Evolutionary conservation across 805 yeast genomes (phyloP).

Genomic region (Wickerhamiella azymoides): DNA sequence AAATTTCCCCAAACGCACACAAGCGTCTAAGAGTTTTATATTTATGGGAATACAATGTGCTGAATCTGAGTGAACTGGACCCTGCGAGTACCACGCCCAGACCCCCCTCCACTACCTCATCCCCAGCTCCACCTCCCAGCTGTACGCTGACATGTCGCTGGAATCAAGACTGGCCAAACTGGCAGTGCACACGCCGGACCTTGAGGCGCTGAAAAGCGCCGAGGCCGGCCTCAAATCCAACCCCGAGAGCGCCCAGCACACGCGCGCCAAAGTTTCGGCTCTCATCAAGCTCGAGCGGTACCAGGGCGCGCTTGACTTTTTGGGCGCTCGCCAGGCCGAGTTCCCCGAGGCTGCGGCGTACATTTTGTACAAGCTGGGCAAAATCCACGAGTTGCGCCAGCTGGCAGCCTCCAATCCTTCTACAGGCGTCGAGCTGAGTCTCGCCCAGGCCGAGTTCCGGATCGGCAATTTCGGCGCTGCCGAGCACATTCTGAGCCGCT

Average conservation of each 20-base stretch:
- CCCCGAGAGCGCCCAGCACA: constrained; percentile 23
- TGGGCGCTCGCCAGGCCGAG: background rate
- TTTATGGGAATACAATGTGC: no score
- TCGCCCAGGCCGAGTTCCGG: constrained; percentile 43
- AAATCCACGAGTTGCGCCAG: constrained; percentile 24
- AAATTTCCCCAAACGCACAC: no score
- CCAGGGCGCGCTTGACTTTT: constrained; percentile 8
- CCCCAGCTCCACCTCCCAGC: background rate
- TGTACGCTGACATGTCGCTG: constrained; percentile 4
- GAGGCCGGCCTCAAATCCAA: constrained; percentile 21
- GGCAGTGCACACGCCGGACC: constrained; percentile 10
- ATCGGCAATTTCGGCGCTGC: constrained; percentile 33
- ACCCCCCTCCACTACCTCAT: no score
- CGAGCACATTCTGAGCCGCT: constrained; percentile 23
- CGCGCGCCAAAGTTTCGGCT: constrained; percentile 37
- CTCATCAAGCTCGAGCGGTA: constrained; percentile 47
- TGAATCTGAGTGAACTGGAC: no score
- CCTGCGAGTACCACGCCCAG: no score
- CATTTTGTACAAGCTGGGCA: constrained; percentile 43
- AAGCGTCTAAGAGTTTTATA: no score
- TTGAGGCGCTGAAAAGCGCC: constrained; percentile 20
- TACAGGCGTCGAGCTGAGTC: constrained; percentile 33
- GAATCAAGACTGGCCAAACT: constrained; percentile 11
- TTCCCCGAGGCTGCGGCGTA: constrained; percentile 39
- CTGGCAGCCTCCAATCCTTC: constrained; percentile 13